Conservation (phyloP, 768 basidiomycete genomes). For the Lyophyllum shimeji region DNA sequence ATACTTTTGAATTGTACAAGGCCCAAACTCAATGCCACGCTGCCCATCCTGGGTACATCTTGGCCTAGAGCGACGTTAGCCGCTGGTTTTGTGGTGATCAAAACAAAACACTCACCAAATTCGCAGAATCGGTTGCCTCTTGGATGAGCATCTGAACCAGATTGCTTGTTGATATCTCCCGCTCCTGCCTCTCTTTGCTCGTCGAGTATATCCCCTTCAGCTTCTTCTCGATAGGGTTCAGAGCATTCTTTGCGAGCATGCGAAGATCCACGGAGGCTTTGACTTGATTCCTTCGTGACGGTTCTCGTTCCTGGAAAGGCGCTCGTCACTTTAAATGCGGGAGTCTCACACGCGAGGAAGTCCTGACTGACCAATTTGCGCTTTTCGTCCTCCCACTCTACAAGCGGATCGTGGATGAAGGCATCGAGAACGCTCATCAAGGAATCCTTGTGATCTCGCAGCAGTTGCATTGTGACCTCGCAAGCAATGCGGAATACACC, state of each 20-base stretch:
- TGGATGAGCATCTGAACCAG: constrained; percentile 91
- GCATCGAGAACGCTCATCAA: constrained; percentile 96
- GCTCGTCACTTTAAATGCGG: neutral
- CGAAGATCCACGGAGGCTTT: constrained; percentile 57
- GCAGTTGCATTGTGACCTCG: constrained; percentile 84
- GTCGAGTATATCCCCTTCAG: constrained; percentile 68
- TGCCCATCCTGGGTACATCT: constrained; percentile 93
- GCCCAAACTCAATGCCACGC: constrained; percentile 81
- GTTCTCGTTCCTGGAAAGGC: constrained; percentile 41
- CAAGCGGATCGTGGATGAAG: constrained; percentile 94
- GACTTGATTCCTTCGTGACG: constrained; percentile 40
- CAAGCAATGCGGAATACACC: constrained; percentile 90
- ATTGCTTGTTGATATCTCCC: constrained; percentile 73
- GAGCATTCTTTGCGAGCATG: constrained; percentile 69
- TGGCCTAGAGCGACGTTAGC: constrained; percentile 48
- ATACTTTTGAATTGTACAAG: neutral
- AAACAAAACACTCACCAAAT: constrained; percentile 47
- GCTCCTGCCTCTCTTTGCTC: constrained; percentile 50
- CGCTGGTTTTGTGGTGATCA: neutral
- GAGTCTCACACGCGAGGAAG: too few species aligned
- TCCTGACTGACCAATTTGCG: constrained; percentile 51
- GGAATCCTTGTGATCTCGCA: constrained; percentile 89
- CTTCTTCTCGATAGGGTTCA: constrained; percentile 83
- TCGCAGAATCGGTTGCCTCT: constrained; percentile 73
- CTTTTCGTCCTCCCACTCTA: constrained; percentile 91